A percentile compares a stretch with the other conserved stretches of the same genome.
Conservation (phyloP, 1,139 yeast genomes). For the Schizosaccharomyces versatilis region DNA sequence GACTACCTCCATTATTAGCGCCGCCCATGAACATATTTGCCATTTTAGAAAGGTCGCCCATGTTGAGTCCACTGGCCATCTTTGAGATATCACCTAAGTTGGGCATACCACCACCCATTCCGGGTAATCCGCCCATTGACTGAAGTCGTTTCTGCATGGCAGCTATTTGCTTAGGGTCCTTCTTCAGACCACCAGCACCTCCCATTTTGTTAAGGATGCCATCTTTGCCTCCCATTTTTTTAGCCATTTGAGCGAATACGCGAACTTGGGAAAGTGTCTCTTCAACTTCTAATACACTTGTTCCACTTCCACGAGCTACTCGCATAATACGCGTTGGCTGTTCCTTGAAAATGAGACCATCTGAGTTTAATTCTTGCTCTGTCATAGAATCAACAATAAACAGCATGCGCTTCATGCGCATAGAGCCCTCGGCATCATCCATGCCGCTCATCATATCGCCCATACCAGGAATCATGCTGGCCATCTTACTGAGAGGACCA, state of each 20-base stretch:
- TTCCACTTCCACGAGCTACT: slow-evolving; percentile 92
- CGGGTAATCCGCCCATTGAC: slow-evolving; percentile 17
- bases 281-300: slow-evolving; percentile 79
- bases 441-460: slow-evolving; percentile 60
- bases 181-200: slow-evolving; percentile 17
- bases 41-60: slow-evolving; percentile 21
- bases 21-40: slow-evolving; percentile 23
- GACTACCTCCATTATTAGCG: slow-evolving; percentile 3
- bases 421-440: slow-evolving; percentile 63
- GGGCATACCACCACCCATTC: slow-evolving; percentile 20
- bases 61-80: slow-evolving; percentile 20
- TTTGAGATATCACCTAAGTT: slow-evolving; percentile 19
- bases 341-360: slow-evolving; percentile 58
- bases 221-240: slow-evolving; percentile 35
- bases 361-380: slow-evolving; percentile 62
- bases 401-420: slow-evolving; percentile 67
- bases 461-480: slow-evolving; percentile 84
- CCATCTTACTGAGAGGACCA: slow-evolving; percentile 88
- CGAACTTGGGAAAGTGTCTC: slow-evolving; percentile 79
- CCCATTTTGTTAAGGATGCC: slow-evolving; percentile 24
- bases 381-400: slow-evolving; percentile 94
- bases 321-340: slow-evolving; percentile 73
- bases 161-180: slow-evolving; percentile 10
- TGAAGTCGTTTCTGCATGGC: slow-evolving; percentile 8
- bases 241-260: slow-evolving; percentile 89